A percentile compares a stretch with the other conserved stretches of the same genome.
Conservation (phyloP, 2,329 filamentous ascomycete species). For the Polychaeton citri region DNA sequence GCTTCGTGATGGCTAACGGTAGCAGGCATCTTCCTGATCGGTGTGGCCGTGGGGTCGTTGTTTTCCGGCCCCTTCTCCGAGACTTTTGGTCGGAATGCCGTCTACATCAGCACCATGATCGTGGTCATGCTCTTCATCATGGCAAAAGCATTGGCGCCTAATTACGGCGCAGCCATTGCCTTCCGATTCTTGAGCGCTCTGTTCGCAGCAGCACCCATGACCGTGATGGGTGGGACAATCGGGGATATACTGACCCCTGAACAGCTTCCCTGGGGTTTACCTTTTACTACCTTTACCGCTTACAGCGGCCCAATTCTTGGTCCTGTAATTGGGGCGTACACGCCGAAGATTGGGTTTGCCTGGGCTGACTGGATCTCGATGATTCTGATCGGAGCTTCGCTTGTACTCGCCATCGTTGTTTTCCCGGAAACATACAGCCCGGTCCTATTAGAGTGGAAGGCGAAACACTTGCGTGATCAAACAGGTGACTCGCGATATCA, state of each 20-base stretch:
- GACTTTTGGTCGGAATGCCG: conserved; percentile 20
- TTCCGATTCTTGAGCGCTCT: conserved; percentile 15
- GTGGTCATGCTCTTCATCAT: conserved; percentile 10
- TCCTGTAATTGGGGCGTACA: conserved; percentile 7
- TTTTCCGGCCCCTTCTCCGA: conserved; percentile 28
- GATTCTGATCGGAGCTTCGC: conserved; percentile 1
- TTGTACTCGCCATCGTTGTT: conserved; percentile 22
- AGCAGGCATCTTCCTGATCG: conserved; percentile 36
- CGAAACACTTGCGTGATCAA: conserved; percentile 13
- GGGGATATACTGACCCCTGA: conserved; percentile 14
- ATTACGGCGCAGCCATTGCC: conserved; percentile 13
- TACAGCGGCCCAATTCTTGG: conserved; percentile 8
- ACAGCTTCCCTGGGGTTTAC: conserved; percentile 11
- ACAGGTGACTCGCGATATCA: conserved; percentile 11
- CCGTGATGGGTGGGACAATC: conserved; percentile 12
- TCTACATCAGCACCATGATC: conserved; percentile 11
- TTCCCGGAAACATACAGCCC: conserved; percentile 38
- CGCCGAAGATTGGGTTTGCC: neutral
- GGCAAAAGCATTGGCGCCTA: conserved; percentile 11
- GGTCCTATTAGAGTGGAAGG: conserved; percentile 19
- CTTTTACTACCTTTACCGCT: conserved; percentile 8
- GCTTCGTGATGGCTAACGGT: too few relatives aligned
- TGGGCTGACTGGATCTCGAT: conserved; percentile 9
- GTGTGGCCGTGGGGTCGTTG: conserved; percentile 25
- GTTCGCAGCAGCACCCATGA: conserved; percentile 11